phyloP scores from a whole-genome alignment of 345 rosid species.

The Mallotus nudiflorus region DNA sequence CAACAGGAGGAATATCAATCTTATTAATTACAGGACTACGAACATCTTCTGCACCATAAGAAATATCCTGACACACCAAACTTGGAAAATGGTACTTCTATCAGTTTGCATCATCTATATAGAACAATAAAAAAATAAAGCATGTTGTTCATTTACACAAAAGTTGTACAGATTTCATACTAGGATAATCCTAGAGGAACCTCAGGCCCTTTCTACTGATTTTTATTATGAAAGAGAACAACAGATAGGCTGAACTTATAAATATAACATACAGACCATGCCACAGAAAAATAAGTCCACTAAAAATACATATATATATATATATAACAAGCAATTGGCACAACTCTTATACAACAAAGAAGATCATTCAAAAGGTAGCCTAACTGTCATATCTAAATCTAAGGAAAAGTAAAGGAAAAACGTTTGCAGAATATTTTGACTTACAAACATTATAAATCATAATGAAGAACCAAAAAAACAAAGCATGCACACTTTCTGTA shows the following conservation, averaged over 20 bases:
- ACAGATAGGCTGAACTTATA: slow-evolving; percentile 4
- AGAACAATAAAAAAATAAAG: neutral
- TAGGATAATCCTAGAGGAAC: slow-evolving; percentile 15
- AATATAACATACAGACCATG: neutral
- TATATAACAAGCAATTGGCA: neutral
- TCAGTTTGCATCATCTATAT: neutral
- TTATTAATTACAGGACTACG: slow-evolving; percentile 19
- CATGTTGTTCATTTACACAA: neutral
- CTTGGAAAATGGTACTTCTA: slow-evolving; percentile 4
- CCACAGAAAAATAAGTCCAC: neutral
- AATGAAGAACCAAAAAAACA: neutral
- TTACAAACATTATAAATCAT: neutral
- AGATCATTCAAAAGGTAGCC: neutral
- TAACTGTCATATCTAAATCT: neutral
- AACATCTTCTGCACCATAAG: slow-evolving; percentile 19
- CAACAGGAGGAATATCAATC: slow-evolving; percentile 10
- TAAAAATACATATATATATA: neutral
- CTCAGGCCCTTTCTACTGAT: slow-evolving; percentile 2
- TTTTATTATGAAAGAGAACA: slow-evolving; percentile 23
- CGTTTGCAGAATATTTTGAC: neutral
- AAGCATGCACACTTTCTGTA: neutral
- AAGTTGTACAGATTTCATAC: slow-evolving; percentile 23
- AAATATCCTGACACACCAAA: slow-evolving; percentile 21
- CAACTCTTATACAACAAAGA: neutral
- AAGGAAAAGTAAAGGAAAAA: neutral